phyloP scores from a whole-genome alignment of 192 early-diverging fungal genomes.

The Coemansia erecta region DNA sequence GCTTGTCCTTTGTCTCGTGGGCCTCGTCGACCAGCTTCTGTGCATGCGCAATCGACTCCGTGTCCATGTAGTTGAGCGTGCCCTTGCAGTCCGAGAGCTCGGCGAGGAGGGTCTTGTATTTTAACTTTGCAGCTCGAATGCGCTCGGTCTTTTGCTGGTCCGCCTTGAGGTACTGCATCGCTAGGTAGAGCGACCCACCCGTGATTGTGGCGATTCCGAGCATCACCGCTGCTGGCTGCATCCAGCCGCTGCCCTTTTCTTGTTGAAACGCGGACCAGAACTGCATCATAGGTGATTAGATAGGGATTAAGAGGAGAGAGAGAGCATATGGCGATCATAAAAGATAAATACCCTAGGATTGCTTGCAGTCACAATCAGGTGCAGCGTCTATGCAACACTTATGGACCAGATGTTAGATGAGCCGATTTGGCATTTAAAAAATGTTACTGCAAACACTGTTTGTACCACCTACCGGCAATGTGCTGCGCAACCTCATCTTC shows the following conservation, averaged over 20 bases:
- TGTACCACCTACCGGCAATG: no score
- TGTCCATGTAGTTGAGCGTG: slow-evolving; percentile 27
- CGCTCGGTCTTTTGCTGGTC: slow-evolving; percentile 27
- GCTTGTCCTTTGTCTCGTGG: not conserved
- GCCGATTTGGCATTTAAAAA: no score
- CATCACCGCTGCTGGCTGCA: slow-evolving; percentile 9
- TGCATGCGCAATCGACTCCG: slow-evolving; percentile 18
- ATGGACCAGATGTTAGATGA: no score
- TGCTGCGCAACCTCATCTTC: no score
- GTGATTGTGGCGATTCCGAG: slow-evolving; percentile 18
- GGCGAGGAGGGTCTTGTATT: slow-evolving; percentile 23
- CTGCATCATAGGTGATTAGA: not conserved
- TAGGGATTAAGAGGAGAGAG: not conserved
- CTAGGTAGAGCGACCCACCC: slow-evolving; percentile 16
- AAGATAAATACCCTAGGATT: no score
- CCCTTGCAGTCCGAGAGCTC: slow-evolving; percentile 45
- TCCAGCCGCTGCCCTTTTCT: slow-evolving; percentile 5
- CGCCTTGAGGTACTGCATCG: slow-evolving; percentile 21
- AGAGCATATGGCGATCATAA: no score
- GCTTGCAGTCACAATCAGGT: no score
- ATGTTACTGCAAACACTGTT: no score
- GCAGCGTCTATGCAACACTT: no score
- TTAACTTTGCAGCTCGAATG: slow-evolving; percentile 26
- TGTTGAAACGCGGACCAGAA: slow-evolving; percentile 9
- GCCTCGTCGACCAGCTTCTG: slow-evolving; percentile 13